Base-by-base conservation (phyloP, 371 early-diverging fungal species). In the Massospora cicadina region DNA sequence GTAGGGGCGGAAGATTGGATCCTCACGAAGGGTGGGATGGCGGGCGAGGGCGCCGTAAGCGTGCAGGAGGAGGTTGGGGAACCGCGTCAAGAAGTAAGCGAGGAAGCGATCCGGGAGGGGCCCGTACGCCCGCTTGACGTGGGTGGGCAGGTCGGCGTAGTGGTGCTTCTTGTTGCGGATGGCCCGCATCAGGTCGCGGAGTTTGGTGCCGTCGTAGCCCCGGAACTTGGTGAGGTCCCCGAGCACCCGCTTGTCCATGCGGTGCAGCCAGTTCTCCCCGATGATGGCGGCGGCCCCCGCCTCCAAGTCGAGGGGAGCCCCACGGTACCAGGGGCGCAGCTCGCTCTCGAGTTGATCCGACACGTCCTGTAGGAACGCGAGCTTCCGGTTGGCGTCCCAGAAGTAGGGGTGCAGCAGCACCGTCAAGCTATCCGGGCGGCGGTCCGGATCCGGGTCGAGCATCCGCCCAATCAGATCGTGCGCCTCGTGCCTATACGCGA, bases 161-260 rank as follows among this genome's bases (percentile, higher is more conserved):
- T 97, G 97, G 69, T 94, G 90, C 84, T 93, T 92, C 89, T 93
- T 95, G 70, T 97, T 97, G 63, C 98, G 79, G 57, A 98, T 72
- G 0, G 90, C 90, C 33, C 98, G 82, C 67, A 98, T 70, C 66
- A 98, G 76, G 71, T 98, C 97, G 1, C 87, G 81, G 13, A 94
- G 76, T 10, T 80, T 79, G 30, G 78, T 77, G 2, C 87, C 89
- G 71, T 93, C 90, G 71, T 98, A 98, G 74, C 87, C 90, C 66
- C 98, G 77, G 71, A 84, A 93, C 69, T 87, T 89, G 65, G 89
- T 83, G 69, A 97, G 71, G 70, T 93, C 86, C 55, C 86, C 84
- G 30, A 88, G 75, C 28, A 97, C 73, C 0, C 79, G 73, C 56
- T 81, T 77, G 67, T 95, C 93, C 32, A 95, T 79, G 13, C 83